Base-by-base conservation (phyloP, 2,329 filamentous ascomycete species). In the Fusarium chuoi region DNA sequence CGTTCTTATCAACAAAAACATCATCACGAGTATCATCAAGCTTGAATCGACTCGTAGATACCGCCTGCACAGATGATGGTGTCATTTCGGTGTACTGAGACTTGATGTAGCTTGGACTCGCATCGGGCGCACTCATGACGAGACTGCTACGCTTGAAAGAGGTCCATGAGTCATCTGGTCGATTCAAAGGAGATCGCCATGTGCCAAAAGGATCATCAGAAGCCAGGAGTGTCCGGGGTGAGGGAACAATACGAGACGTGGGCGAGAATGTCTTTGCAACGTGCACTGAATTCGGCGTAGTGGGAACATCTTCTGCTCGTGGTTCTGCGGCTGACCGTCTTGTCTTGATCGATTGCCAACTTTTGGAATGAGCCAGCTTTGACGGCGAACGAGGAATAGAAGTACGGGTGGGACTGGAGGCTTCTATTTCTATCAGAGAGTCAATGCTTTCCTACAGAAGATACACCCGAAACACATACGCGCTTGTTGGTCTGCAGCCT, bases 41-140 rank as follows among this genome's bases (percentile, higher is more conserved):
- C 28, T 39, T 55, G 11, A 51, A 33, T 20, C 58, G 56, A 5
- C 33, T 62, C 49, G 30, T 48, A 2, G 57, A 52, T 13, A 42
- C 35, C 30, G 41, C 24, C 17, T 62, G n/a, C 7, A 18, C 42
- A 9, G 41, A 28, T 7, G 44, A 41, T 12, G 48, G 41, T 18
- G 54, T 71, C 17, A 33, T 14, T 39, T 55, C 63, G 9, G 51
- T 68, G 18, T 74, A 74, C 26, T 74, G 71, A 33, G 71, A 74
- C 28, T 61, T 72, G 28, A 48, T 71, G 17, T 72, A 72, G 48
- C 71, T 74, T 46, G 71, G 71, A 18, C 71, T 74, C 24, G 56
- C 56, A 38, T 75, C 71, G 8, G 41, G 42, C 13, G 62, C 36
- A 15, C 62, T 52, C 24, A 59, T 54, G 10, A 48, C 24, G 13